Evolutionary conservation across 2,329 filamentous ascomycete species (phyloP), one percentile per base, ranked within the genome.

Genomic region (Didymella segeticola): DNA sequence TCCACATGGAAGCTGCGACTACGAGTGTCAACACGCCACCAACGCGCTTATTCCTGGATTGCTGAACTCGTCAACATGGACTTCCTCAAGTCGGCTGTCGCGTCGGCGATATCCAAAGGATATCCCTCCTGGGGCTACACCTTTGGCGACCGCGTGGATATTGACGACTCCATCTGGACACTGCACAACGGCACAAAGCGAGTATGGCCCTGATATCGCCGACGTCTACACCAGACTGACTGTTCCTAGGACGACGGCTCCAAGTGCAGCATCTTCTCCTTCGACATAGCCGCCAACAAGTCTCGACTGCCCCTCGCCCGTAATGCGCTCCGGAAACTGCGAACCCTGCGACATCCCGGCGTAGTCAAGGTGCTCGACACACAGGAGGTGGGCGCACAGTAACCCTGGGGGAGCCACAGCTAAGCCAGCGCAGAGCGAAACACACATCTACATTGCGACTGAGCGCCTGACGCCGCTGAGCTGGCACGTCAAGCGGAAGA

Each of bases 31-130:
- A 41, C 33, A 41, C 29, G 39, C 26, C 45, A 48, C 20, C 45
- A 43, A 30, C 38, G 34, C 45, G 36, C 38, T 43, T 29, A 27
- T 19, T 26, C 31, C 30, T 17, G 30, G 53, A 23, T 41, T 36
- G 23, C 33, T 31, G 15, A 29, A 39, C 31, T 27, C n/a, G 37
- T 45, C 38, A 36, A 64, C 64, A 99, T 99, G 95, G 93, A 99
- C 75, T 98, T 98, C 71, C 85, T 99, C 72, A 98, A 98, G 79
- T 98, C 93, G 57, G 95, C 95, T 46, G 92, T 98, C 72, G 93
- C 93, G 38, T 98, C 95, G 57, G 93, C 93, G 65, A 98, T 99
- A 69, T 91, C 95, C 38, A 95, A 96, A 75, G 93, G 93, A 2
- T 56, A 56, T 37, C 92, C 93, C 47, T 88, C 93, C 5, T 96